Base-by-base conservation (phyloP, 2,329 filamentous ascomycete species). In the Paracorniculantispora psalliotae region DNA sequence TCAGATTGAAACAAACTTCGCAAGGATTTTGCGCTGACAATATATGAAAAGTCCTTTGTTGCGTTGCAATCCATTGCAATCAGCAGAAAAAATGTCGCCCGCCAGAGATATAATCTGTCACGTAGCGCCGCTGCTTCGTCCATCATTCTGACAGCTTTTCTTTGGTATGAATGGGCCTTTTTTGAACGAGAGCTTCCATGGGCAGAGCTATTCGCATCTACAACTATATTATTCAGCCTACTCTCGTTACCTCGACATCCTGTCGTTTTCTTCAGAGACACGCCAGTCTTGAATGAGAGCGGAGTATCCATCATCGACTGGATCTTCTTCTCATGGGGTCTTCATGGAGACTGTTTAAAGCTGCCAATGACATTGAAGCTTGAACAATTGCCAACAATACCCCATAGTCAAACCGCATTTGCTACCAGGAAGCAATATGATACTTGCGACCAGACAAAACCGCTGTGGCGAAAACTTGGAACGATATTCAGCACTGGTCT, bases 251-350 rank as follows among this genome's bases (percentile, higher is more conserved):
- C 46, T 30, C 44, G 33, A 2, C 55, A 13, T 12, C 46, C 46
- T 19, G 46, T 57, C n/a, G 55, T 57, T 2, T 50, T 57, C 26
- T 15, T 21, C 8, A 26, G 25, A 17, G 19, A 6, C 3, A 43
- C 44, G 9, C n/a, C 23, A 9, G 46, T 57, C 3, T 5, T 50
- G 33, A 49, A 57, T 23, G 55, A 57, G 37, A 50, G 37, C 19
- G 55, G 55, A 10, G 54, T 49, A 4, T 57, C 44, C 17, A 46
- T 50, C n/a, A 15, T 57, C 8, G 54, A 43, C 30, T 57, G 54
- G 54, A n/a, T 57, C 2, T 49, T 41, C 10, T 57, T 57, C 8
- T 57, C 54, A 10, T 57, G 43, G 43, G 44, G 54, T 10, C 54
- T 57, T 13, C 54, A 57, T 49, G 4, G n/a, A 12, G 46, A 50